Conservation (phyloP, 2,329 filamentous ascomycete species). For the Aspergillus tamarii region DNA sequence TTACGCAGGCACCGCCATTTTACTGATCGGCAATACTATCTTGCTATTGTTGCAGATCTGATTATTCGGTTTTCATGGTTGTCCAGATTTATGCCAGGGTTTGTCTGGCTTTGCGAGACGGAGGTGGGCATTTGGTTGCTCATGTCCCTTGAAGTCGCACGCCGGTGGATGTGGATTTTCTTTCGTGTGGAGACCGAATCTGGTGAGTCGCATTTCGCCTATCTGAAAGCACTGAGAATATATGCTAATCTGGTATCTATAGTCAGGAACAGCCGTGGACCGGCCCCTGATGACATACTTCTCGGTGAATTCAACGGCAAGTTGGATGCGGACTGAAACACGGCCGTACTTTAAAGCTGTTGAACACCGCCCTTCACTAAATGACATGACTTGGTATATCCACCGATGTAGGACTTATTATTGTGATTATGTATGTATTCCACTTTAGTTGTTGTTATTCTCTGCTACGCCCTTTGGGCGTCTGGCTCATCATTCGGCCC, state of each 20-base stretch:
- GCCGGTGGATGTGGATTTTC: slow-evolving; percentile 97
- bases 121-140: slow-evolving; percentile 88
- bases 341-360: slow-evolving; percentile 1
- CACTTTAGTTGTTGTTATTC: neutral
- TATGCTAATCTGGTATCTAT: slow-evolving; percentile 14
- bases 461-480: slow-evolving; percentile 3
- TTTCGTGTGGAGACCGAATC: slow-evolving; percentile 94
- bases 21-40: slow-evolving; percentile 77
- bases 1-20: slow-evolving; percentile 76
- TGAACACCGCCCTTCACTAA: slow-evolving; percentile 11
- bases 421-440: slow-evolving; percentile 10
- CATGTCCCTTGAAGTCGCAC: slow-evolving; percentile 81
- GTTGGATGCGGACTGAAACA: slow-evolving; percentile 60
- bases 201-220: slow-evolving; percentile 55
- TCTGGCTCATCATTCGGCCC: neutral
- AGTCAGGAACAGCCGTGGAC: slow-evolving; percentile 60
- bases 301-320: slow-evolving; percentile 72
- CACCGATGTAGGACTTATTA: slow-evolving; percentile 25
- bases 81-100: slow-evolving; percentile 78
- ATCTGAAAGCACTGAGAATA: slow-evolving; percentile 1
- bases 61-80: slow-evolving; percentile 88
- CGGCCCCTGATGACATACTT: slow-evolving; percentile 69
- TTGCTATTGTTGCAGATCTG: slow-evolving; percentile 76
- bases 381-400: slow-evolving; percentile 21
- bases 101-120: slow-evolving; percentile 82